Conservation (phyloP, 2,329 filamentous ascomycete genomes). For the Ascochyta viciae-villosae region DNA sequence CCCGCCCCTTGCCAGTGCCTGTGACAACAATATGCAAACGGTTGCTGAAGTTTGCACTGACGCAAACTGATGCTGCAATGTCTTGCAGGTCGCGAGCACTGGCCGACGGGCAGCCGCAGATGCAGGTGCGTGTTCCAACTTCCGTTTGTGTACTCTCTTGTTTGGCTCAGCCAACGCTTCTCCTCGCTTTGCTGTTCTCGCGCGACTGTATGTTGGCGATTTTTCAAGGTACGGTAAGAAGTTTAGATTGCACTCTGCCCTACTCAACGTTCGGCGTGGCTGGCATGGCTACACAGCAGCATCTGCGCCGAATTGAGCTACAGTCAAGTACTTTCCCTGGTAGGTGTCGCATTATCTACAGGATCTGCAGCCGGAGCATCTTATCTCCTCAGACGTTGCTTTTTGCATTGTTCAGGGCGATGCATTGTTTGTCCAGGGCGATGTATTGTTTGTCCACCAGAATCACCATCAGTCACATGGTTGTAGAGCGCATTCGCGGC, state of each 20-base stretch:
- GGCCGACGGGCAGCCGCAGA: conserved; percentile 18
- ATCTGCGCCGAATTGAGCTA: background rate
- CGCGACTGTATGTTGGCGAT: background rate
- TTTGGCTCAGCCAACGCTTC: conserved; percentile 12
- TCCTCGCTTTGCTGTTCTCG: background rate
- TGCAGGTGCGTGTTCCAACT: conserved; percentile 38
- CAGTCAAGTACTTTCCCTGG: background rate
- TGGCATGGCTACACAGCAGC: background rate
- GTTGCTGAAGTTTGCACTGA: background rate
- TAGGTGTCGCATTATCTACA: conserved; percentile 4
- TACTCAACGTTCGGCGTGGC: background rate
- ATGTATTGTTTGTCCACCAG: background rate
- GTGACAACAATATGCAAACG: conserved; percentile 22
- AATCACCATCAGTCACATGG: background rate
- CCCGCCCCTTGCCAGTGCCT: conserved; percentile 22
- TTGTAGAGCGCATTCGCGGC: background rate
- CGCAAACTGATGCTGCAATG: conserved; percentile 13
- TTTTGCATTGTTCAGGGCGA: background rate
- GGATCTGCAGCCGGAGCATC: background rate
- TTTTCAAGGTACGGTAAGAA: background rate
- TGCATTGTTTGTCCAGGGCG: background rate
- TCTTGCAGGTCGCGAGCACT: conserved; percentile 16
- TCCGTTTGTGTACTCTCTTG: conserved; percentile 29
- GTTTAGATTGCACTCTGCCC: background rate
- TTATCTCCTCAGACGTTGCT: background rate